Evolutionary conservation across 257 asterid genomes (phyloP), one percentile per base, ranked within the genome.

Genomic region (Fraxinus pennsylvanica): DNA sequence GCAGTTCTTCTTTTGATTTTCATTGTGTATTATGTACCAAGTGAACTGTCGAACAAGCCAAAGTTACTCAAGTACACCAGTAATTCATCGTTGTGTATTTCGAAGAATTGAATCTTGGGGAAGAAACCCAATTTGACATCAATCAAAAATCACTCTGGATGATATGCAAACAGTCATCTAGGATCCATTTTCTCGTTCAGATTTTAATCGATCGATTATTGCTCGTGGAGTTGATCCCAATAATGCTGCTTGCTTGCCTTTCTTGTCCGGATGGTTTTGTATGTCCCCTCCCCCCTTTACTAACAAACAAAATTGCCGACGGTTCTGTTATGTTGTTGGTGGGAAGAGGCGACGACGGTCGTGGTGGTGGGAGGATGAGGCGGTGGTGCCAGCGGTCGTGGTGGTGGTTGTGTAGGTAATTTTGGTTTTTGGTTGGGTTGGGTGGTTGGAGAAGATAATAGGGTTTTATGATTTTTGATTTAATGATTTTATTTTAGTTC

Each of bases 221-320:
- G 90, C 82, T 5, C 77, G 97, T 27, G 98, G 96, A 3, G 89
- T 92, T 27, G 88, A 88, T 43, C 78, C 77, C 0, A 41, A 71
- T 0, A 78, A 89, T 9, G 85, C 88, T 19, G 85, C 85, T 68
- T 93, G 97, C 84, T 12, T 89, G 76, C 91, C 98, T 0, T 91
- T 90, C 21, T 89, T 97, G 0, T 85, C 94, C 0, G 97, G 98
- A 0, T 91, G 97, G 98, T 93, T 83, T 19, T 97, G 93, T 87
- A 74, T 6, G 81, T 7, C 3, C 0, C 3, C 9, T 0, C 14
- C 14, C 19, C 4, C 6, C 38, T 25, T 25, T 25, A 25, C 27
- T 25, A 25, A 25, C 27, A 25, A 25, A 25, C 27, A 25, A 25
- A 25, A 25, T 25, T 25, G 27, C 27, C 27, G 27, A 25, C 27